A percentile compares a stretch with the other conserved stretches of the same genome.
Evolutionary conservation across 2,329 filamentous ascomycete genomes (phyloP).

Genomic region (Phaeomoniella chlamydospora): DNA sequence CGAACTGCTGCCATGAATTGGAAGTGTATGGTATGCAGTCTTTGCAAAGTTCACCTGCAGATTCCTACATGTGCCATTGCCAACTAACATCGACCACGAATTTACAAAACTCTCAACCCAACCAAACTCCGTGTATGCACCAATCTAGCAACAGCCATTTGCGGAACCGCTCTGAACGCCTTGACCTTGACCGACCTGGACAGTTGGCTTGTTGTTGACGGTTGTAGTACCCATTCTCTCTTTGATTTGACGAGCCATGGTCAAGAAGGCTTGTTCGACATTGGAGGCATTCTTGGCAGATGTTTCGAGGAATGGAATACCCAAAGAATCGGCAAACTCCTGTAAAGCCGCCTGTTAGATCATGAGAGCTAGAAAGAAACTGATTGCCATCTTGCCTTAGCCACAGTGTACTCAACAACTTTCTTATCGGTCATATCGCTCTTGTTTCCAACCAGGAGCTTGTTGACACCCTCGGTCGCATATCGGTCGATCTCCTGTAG

Average conservation of each 20-base stretch:
- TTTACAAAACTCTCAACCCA: too few relatives aligned
- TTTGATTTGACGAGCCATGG: conserved; percentile 99
- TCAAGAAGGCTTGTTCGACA: conserved; percentile 98
- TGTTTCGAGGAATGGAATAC: conserved; percentile 98
- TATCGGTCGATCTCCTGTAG: conserved; percentile 99
- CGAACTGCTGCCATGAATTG: too few relatives aligned
- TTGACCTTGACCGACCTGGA: conserved; percentile 89
- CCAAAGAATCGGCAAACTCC: conserved; percentile 83
- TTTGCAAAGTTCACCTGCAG: too few relatives aligned
- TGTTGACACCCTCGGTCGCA: conserved; percentile 98
- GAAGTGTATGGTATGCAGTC: too few relatives aligned
- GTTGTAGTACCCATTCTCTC: conserved; percentile 95
- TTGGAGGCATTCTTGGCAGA: conserved; percentile 99
- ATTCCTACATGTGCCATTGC: too few relatives aligned
- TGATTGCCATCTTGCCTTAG: conserved; percentile 56
- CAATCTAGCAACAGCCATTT: conserved; percentile 75
- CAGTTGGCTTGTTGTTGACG: conserved; percentile 96
- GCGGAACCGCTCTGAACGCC: conserved; percentile 78
- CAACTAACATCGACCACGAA: too few relatives aligned
- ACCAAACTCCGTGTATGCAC: background rate
- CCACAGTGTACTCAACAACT: conserved; percentile 97
- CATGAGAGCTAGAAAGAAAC: too few relatives aligned
- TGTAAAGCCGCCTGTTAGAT: background rate
- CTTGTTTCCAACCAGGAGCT: conserved; percentile 98
- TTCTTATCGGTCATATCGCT: conserved; percentile 99